Evolutionary conservation across 257 asterid species (phyloP), one percentile per base, ranked within the genome.

Genomic region (Plantago elongata): DNA sequence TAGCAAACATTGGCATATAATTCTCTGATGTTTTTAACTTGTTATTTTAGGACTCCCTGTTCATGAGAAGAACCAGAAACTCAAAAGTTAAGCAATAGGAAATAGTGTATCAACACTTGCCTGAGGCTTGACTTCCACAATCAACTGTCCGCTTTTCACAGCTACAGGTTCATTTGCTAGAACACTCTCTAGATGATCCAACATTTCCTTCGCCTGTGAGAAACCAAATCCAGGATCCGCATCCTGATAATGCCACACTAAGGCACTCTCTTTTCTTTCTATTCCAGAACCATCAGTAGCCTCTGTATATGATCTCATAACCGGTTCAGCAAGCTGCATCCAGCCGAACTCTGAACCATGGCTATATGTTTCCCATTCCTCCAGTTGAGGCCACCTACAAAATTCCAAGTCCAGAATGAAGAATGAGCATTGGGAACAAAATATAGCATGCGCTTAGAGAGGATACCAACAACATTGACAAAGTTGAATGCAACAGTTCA

Each of bases 51-150:
- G 40, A 34, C 8, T 34, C 40, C 8, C 40, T 34, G 4, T 34
- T 34, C 40, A 55, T 7, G 43, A 17, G 13, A 67, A 18, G 6
- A 22, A 9, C 38, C 13, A 14, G 61, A 65, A 11, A 48, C 30
- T 18, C 46, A 51, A 51, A 61, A 62, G 46, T 22, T 3, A 56
- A 63, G 13, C 48, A 5, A 64, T 18, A 66, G 27, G 0, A 22
- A 22, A 22, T 22, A 22, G 27, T 22, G 3, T 18, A 7, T 12
- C 27, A 47, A 66, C 37, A 66, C 84, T 12, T 79, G 57, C 97
- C 96, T 90, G 96, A 50, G 97, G 97, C 72, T 90, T 90, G 74
- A 90, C 89, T 83, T 87, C 97, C 34, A 90, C 97, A 57, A 90
- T 90, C 47, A 71, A 80, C 78, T 90, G 97, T 16, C 97, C 97